These are phyloP conservation scores for Melanogaster broomeanus DNA, from an alignment of 768 basidiomycete species.

Conservation along the genomic window DNA sequence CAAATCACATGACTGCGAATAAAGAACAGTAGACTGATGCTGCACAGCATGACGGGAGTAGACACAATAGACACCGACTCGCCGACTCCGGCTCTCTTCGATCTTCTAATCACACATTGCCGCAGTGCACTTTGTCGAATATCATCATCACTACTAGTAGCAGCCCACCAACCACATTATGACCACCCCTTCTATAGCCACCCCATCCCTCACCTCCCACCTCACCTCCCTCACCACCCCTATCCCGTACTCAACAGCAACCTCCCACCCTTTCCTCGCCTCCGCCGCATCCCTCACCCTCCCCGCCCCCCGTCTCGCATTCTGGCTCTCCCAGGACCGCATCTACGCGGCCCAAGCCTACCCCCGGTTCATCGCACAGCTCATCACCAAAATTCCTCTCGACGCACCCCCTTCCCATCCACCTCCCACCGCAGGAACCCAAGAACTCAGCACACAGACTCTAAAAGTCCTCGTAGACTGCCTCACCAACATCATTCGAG, in stretches of 20 bases:
- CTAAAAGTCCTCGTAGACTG: constrained; percentile 52
- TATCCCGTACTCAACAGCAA: constrained; percentile 48
- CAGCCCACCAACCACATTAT: not conserved
- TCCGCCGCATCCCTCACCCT: constrained; percentile 57
- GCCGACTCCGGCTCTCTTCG: too few relatives aligned
- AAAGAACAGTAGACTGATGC: too few relatives aligned
- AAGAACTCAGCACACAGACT: constrained; percentile 28
- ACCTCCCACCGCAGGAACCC: not conserved
- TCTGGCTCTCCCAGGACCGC: constrained; percentile 74
- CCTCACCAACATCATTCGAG: constrained; percentile 58
- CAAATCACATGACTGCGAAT: not conserved
- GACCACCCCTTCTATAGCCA: not conserved
- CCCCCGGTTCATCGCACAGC: constrained; percentile 66
- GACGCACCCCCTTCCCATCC: too few relatives aligned
- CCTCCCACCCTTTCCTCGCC: constrained; percentile 58
- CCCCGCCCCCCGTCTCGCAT: constrained; percentile 45
- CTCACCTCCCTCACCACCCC: constrained; percentile 38
- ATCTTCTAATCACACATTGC: too few relatives aligned
- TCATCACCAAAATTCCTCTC: constrained; percentile 60
- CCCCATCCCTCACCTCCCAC: constrained; percentile 24
- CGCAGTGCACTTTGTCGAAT: too few relatives aligned
- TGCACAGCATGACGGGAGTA: too few relatives aligned
- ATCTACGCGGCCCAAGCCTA: constrained; percentile 77
- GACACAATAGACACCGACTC: too few relatives aligned
- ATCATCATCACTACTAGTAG: too few relatives aligned